Percentiles rank a stretch among this genome's conserved stretches.
These are phyloP conservation scores for Sutorius australiensis DNA, from an alignment of 768 basidiomycete species.

Conservation along the genomic window DNA sequence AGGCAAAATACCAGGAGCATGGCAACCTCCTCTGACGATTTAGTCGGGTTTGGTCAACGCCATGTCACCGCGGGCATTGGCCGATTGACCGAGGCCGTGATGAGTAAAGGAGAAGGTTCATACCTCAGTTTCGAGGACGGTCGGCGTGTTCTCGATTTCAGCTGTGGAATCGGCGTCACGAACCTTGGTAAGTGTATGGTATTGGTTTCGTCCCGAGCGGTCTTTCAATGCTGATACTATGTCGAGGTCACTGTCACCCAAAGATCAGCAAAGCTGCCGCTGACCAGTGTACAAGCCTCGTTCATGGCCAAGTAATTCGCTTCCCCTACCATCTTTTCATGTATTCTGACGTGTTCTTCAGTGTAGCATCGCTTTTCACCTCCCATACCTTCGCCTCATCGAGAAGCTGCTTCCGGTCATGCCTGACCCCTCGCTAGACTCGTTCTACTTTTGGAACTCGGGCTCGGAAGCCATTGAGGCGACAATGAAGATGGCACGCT, in stretches of 20 bases:
- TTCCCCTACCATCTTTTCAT: not conserved
- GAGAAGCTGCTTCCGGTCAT: constrained; percentile 81
- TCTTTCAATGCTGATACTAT: not conserved
- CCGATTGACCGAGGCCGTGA: constrained; percentile 48
- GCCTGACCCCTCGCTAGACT: constrained; percentile 87
- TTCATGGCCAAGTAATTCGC: constrained; percentile 64
- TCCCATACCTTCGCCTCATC: constrained; percentile 83
- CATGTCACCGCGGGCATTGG: constrained; percentile 46
- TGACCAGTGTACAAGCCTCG: constrained; percentile 78
- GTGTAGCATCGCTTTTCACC: constrained; percentile 88
- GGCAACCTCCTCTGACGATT: constrained; percentile 18
- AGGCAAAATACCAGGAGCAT: constrained; percentile 14
- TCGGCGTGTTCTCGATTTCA: constrained; percentile 76
- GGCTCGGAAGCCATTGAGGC: constrained; percentile 93
- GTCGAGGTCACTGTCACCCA: constrained; percentile 80
- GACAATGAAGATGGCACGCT: constrained; percentile 81
- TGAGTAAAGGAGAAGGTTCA: constrained; percentile 67
- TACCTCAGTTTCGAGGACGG: constrained; percentile 74
- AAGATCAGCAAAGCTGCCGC: constrained; percentile 83
- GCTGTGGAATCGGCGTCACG: constrained; percentile 84
- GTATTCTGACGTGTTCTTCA: constrained; percentile 30
- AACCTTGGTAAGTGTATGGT: constrained; percentile 55
- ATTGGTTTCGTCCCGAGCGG: not conserved
- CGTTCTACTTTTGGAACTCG: constrained; percentile 97
- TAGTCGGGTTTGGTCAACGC: constrained; percentile 38